Evolutionary conservation across 306 rosid species (phyloP).

Genomic region (Dalbergia cultrata): DNA sequence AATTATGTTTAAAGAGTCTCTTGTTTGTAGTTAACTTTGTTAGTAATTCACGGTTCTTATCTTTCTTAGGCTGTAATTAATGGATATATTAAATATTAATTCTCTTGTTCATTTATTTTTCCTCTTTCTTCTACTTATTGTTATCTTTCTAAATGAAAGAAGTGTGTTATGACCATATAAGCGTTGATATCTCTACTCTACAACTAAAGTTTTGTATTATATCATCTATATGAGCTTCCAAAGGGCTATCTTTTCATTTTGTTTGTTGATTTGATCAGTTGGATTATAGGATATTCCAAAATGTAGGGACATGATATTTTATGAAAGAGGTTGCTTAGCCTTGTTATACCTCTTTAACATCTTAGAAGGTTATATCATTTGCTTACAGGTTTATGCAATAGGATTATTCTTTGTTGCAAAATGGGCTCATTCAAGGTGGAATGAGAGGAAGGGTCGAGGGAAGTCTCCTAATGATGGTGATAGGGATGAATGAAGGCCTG

Average conservation of each 20-base stretch:
- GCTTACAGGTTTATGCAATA: slow-evolving; percentile 75
- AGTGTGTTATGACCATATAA: neutral
- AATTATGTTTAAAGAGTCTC: neutral
- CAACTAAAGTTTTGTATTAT: neutral
- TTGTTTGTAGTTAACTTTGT: neutral
- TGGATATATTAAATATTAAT: neutral
- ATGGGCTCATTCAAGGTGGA: slow-evolving; percentile 94
- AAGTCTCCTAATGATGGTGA: slow-evolving; percentile 60
- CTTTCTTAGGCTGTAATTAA: slow-evolving; percentile 2
- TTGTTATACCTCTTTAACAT: neutral
- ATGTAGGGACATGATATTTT: slow-evolving; percentile 4
- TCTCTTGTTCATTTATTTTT: neutral
- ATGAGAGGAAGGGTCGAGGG: slow-evolving; percentile 70
- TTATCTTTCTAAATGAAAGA: neutral
- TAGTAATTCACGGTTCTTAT: neutral
- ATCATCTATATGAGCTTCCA: neutral
- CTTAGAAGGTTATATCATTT: slow-evolving; percentile 16
- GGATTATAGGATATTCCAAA: neutral
- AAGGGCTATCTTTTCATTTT: neutral
- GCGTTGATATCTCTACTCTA: neutral
- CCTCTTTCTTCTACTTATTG: neutral
- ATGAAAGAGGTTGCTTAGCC: neutral
- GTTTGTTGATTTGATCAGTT: slow-evolving; percentile 2
- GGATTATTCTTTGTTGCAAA: slow-evolving; percentile 68
- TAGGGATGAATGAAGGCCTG: slow-evolving; percentile 44